A percentile compares a stretch with the other conserved stretches of the same genome.
phyloP scores from a whole-genome alignment of 306 rosid species.

The Parietaria judaica region DNA sequence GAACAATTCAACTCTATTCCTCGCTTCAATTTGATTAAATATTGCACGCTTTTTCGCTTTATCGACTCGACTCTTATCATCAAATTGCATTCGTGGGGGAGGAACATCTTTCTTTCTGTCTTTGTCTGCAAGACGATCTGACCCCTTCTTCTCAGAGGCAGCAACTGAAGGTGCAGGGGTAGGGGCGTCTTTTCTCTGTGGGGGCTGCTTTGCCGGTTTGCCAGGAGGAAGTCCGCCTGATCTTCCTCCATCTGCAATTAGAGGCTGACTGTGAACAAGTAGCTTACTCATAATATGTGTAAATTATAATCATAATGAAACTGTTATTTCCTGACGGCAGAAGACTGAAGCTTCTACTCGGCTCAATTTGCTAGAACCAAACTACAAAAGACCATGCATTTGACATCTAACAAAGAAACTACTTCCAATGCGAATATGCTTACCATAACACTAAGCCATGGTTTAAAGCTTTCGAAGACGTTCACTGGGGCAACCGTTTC shows the following conservation, averaged over 20 bases:
- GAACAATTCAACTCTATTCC: conserved; percentile 76
- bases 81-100: conserved; percentile 80
- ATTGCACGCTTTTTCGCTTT: conserved; percentile 70
- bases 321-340: background rate
- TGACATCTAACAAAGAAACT: too few relatives aligned
- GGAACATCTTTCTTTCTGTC: conserved; percentile 83
- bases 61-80: conserved; percentile 57
- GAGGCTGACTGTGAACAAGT: background rate
- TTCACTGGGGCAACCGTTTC: too few relatives aligned
- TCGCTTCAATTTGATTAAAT: conserved; percentile 70
- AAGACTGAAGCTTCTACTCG: too few relatives aligned
- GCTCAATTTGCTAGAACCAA: background rate
- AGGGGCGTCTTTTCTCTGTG: conserved; percentile 44
- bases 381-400: background rate
- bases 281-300: background rate
- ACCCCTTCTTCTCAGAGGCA: conserved; percentile 50
- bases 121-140: conserved; percentile 51
- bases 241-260: conserved; percentile 21
- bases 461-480: too few relatives aligned
- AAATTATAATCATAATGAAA: background rate
- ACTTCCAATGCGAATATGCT: too few relatives aligned
- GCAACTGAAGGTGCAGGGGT: conserved; percentile 27
- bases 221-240: conserved; percentile 26
- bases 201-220: conserved; percentile 46
- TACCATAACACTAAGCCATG: too few relatives aligned